phyloP scores from a whole-genome alignment of 768 basidiomycete genomes.

The Podaxis carcinomalis region DNA sequence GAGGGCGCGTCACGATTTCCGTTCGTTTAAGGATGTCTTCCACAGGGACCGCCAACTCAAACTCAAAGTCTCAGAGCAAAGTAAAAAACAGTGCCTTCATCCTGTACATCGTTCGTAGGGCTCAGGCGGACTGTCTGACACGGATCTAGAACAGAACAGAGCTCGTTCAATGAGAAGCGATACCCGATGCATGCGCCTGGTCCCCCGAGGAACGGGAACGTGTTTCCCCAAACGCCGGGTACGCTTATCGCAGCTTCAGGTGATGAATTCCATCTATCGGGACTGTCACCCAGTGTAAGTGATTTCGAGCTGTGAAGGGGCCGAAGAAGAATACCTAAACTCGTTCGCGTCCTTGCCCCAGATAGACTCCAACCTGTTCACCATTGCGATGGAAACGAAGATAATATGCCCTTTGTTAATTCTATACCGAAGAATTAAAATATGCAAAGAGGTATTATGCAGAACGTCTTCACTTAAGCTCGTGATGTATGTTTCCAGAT shows the following conservation, averaged over 20 bases:
- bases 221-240: conserved; percentile 56
- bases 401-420: conserved; percentile 39
- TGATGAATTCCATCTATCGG: conserved; percentile 55
- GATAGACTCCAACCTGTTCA: conserved; percentile 47
- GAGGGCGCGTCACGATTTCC: conserved; percentile 35
- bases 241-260: conserved; percentile 39
- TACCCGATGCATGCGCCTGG: conserved; percentile 64
- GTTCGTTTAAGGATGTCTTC: conserved; percentile 36
- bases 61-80: conserved; percentile 48
- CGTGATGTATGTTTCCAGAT: conserved; percentile 33
- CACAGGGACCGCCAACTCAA: conserved; percentile 47
- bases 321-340: conserved; percentile 33
- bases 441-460: background rate
- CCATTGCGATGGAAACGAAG: conserved; percentile 41
- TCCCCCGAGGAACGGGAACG: conserved; percentile 58
- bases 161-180: conserved; percentile 50
- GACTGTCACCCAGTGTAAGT: conserved; percentile 23
- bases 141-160: conserved; percentile 18
- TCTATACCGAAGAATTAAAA: conserved; percentile 17
- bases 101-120: conserved; percentile 10
- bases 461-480: conserved; percentile 28
- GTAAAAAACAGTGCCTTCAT: conserved; percentile 39
- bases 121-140: background rate
- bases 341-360: conserved; percentile 62
- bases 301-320: background rate